Evolutionary conservation across 2,329 filamentous ascomycete genomes (phyloP).

Genomic region (Fusarium fracticaudum): DNA sequence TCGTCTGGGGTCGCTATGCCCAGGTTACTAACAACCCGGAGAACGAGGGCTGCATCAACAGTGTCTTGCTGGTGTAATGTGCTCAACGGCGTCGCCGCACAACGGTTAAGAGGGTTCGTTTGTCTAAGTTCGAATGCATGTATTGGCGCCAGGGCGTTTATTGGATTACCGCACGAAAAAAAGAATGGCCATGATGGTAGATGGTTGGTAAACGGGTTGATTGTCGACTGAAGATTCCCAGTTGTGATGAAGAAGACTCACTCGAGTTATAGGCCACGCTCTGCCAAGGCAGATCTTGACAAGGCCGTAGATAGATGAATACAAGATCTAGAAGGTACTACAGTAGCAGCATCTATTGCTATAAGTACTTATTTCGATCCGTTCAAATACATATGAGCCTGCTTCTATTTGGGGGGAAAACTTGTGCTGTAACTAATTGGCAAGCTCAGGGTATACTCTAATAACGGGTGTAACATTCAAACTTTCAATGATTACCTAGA

Average conservation of each 20-base stretch:
- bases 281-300: conserved; percentile 31
- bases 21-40: conserved; percentile 58
- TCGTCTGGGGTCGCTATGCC: conserved; percentile 89
- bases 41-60: conserved; percentile 52
- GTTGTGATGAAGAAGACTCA: conserved; percentile 43
- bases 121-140: conserved; percentile 41
- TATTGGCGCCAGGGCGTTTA: conserved; percentile 43
- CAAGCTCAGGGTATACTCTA: not conserved
- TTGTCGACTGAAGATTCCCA: conserved; percentile 43
- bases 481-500: not conserved
- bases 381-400: not conserved
- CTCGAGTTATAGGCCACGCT: conserved; percentile 36
- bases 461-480: not conserved
- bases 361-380: not conserved
- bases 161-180: conserved; percentile 36
- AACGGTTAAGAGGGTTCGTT: conserved; percentile 22
- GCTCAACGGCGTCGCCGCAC: not conserved
- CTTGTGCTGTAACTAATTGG: not conserved
- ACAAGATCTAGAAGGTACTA: conserved; percentile 4
- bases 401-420: not conserved
- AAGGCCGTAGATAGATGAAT: conserved; percentile 31
- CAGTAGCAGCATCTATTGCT: not conserved
- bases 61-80: conserved; percentile 40
- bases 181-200: conserved; percentile 32
- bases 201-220: conserved; percentile 38